Base-by-base conservation (phyloP, 805 yeast species). In the Yamadazyma takamatsuzukensis region DNA sequence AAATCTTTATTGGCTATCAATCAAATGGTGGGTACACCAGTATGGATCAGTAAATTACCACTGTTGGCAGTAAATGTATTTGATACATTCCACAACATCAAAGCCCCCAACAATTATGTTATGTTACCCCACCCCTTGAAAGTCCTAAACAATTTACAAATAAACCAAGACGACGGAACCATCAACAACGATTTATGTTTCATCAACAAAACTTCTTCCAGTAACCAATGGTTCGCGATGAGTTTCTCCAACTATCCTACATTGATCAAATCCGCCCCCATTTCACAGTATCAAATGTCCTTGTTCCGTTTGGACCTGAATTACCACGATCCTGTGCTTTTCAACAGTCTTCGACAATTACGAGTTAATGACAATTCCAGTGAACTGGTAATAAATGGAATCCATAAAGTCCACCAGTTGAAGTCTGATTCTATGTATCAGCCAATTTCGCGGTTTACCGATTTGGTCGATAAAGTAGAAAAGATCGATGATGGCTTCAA, bases 211-310 rank as follows among this genome's bases (percentile, higher is more conserved):
- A 70, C 78, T 18, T 76, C 88, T 0, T 65, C 63, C 18, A 80
- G 82, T 3, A 69, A 82, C 1, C 66, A 64, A 42, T 89, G 96
- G 95, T 85, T 74, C 63, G 96, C 96, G 4, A 69, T 90, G 74
- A 83, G 94, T 15, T 83, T 79, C 44, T 53, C 59, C 15, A 71
- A 78, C 44, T 90, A 81, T 52, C 96, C 96, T 0, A 79, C 94
- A 0, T 58, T 90, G 30, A 87, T 90, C 6, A 75, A 77, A 35
- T 74, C 86, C 6, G 93, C 96, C 0, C 90, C 95, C 0, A 48
- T 72, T 2, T 81, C 96, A 0, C 67, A 72, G 31, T 87, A 81
- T 59, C 78, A 72, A 34, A 29, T 56, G 42, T 49, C 53, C 9
- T 45, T 64, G 24, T 56, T 54, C 41, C 53, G 54, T 26, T 32